phyloP scores from a whole-genome alignment of 129 eudicot genomes.

The Sambucus nigra region DNA sequence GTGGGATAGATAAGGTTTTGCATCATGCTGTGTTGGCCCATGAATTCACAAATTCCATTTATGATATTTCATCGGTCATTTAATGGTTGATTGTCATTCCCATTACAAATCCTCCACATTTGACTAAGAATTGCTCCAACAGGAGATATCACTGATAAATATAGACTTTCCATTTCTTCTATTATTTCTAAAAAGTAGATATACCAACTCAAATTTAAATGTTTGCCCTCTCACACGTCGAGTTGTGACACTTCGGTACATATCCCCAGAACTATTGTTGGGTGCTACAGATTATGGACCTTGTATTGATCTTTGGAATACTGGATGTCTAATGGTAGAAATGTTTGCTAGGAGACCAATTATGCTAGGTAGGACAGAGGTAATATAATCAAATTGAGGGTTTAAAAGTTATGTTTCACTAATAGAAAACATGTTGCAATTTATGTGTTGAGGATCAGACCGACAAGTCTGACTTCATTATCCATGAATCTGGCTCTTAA shows the following conservation, averaged over 20 bases:
- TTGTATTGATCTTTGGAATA: slow-evolving; percentile 69
- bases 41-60: slow-evolving; percentile 2
- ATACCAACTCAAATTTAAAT: too few relatives aligned
- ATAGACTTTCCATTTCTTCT: too few relatives aligned
- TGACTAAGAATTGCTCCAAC: too few relatives aligned
- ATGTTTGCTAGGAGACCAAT: slow-evolving; percentile 66
- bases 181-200: too few relatives aligned
- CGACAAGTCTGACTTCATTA: too few relatives aligned
- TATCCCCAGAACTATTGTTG: slow-evolving; percentile 57
- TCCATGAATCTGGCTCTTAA: too few relatives aligned
- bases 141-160: too few relatives aligned
- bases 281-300: slow-evolving; percentile 53
- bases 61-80: slow-evolving; percentile 1
- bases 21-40: not conserved
- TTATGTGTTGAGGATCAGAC: too few relatives aligned
- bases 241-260: slow-evolving; percentile 72
- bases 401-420: not conserved
- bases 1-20: not conserved
- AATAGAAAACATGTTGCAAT: too few relatives aligned
- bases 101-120: slow-evolving; percentile 4
- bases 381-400: slow-evolving; percentile 5
- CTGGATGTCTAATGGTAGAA: slow-evolving; percentile 69
- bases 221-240: slow-evolving; percentile 47
- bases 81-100: not conserved
- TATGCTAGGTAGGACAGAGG: slow-evolving; percentile 70